Percentiles rank a stretch among this genome's conserved stretches.
Conservation (phyloP, 1,284 basidiomycete species). For the Ustilago cynodontis region DNA sequence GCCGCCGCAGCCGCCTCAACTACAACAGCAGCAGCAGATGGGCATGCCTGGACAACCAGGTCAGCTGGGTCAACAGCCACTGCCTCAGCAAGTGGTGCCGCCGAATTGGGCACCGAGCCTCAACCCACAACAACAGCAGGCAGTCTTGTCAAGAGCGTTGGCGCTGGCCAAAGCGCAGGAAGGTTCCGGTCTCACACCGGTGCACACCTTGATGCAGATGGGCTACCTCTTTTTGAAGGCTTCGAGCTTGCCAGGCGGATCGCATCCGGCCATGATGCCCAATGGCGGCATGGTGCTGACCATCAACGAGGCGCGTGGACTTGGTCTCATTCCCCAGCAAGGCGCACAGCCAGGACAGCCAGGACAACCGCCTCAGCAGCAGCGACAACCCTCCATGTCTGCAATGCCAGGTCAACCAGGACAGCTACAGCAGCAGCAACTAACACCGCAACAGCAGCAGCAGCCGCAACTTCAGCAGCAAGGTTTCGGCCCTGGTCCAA, state of each 20-base stretch:
- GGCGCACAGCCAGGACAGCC: constrained; percentile 30
- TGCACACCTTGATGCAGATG: constrained; percentile 62
- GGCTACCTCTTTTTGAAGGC: constrained; percentile 65
- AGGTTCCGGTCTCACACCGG: constrained; percentile 49
- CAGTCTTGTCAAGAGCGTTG: constrained; percentile 55
- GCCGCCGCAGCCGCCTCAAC: constrained; percentile 18
- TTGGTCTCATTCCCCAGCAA: constrained; percentile 59
- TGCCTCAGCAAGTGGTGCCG: constrained; percentile 46
- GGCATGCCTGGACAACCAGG: constrained; percentile 14
- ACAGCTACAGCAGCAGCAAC: constrained; percentile 24
- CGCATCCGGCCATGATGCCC: constrained; percentile 44
- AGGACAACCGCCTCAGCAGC: constrained; percentile 19
- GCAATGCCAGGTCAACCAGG: constrained; percentile 8
- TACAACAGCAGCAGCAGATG: constrained; percentile 14
- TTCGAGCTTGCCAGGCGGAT: constrained; percentile 52
- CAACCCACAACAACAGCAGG: constrained; percentile 60
- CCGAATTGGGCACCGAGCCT: constrained; percentile 59
- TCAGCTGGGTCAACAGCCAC: constrained; percentile 9
- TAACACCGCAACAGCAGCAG: constrained; percentile 21
- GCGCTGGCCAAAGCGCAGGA: constrained; percentile 59
- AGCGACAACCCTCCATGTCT: constrained; percentile 25
- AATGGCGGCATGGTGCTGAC: constrained; percentile 63
- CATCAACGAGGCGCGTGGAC: constrained; percentile 60
- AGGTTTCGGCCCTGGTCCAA: constrained; percentile 12
- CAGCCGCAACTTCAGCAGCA: constrained; percentile 28